phyloP scores from a whole-genome alignment of 2,329 filamentous ascomycete species.

The Purpureocillium lavendulum region DNA sequence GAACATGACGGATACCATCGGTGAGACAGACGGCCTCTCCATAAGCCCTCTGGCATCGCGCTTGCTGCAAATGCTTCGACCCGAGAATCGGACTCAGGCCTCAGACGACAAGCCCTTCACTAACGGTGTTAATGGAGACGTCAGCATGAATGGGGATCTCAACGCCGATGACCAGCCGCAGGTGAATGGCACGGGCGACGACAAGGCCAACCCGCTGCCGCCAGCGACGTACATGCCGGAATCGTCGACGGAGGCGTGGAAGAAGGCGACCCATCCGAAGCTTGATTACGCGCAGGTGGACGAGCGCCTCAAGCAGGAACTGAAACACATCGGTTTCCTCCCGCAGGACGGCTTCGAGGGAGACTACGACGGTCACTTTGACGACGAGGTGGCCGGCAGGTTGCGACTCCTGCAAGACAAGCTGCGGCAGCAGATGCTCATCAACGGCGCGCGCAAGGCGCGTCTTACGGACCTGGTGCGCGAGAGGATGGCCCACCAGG shows the following conservation, averaged over 20 bases:
- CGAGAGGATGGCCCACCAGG: conserved; percentile 90
- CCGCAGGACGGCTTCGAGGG: conserved; percentile 55
- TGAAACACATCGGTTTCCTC: conserved; percentile 84
- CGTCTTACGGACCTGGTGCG: conserved; percentile 80
- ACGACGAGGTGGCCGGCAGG: conserved; percentile 89
- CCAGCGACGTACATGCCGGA: conserved; percentile 77
- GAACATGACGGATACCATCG: conserved; percentile 75
- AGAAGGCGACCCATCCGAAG: conserved; percentile 65
- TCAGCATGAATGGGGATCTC: conserved; percentile 42
- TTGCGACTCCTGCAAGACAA: conserved; percentile 77
- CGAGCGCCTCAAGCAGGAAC: conserved; percentile 82
- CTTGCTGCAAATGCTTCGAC: conserved; percentile 71
- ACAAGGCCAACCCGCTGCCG: conserved; percentile 35
- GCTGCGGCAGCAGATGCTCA: conserved; percentile 72
- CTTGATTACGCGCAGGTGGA: conserved; percentile 83
- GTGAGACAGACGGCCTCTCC: conserved; percentile 82
- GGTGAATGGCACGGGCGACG: conserved; percentile 19
- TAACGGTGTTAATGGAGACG: conserved; percentile 47
- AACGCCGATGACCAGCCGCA: conserved; percentile 23
- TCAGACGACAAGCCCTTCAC: conserved; percentile 48
- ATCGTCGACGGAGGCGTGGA: conserved; percentile 67
- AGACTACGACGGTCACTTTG: conserved; percentile 82
- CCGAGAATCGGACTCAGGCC: conserved; percentile 53
- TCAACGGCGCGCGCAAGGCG: conserved; percentile 86
- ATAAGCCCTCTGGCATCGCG: conserved; percentile 79